phyloP scores from a whole-genome alignment of 306 rosid species.

The Dalbergia oliveri region DNA sequence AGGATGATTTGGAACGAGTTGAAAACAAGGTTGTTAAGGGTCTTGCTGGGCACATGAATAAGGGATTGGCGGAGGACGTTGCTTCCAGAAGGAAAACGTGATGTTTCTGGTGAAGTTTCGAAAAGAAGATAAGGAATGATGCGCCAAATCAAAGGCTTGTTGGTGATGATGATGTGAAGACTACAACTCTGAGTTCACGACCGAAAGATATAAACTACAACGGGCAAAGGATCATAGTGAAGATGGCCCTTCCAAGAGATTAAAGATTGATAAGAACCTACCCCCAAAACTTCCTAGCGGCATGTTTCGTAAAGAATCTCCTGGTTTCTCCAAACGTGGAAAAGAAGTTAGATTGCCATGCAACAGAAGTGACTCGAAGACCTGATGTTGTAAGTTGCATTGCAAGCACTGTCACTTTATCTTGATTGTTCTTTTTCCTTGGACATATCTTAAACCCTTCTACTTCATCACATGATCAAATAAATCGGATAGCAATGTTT shows the following conservation, averaged over 20 bases:
- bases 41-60: conserved; percentile 16
- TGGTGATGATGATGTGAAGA: conserved; percentile 37
- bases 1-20: conserved; percentile 46
- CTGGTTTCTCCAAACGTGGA: conserved; percentile 38
- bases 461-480: conserved; percentile 26
- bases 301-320: conserved; percentile 53
- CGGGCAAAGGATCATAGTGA: conserved; percentile 41
- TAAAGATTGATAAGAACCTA: conserved; percentile 46
- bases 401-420: conserved; percentile 45
- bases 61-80: conserved; percentile 50
- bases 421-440: conserved; percentile 46
- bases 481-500: not conserved
- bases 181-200: conserved; percentile 33
- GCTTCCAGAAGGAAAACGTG: conserved; percentile 57
- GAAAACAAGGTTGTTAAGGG: conserved; percentile 39
- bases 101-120: conserved; percentile 45
- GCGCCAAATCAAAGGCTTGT: conserved; percentile 38
- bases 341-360: conserved; percentile 44
- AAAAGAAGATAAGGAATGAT: conserved; percentile 32
- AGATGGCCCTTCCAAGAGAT: conserved; percentile 59
- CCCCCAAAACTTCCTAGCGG: conserved; percentile 39
- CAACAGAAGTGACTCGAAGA: conserved; percentile 59
- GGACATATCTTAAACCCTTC: conserved; percentile 29
- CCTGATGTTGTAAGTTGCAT: conserved; percentile 69
- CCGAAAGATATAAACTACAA: conserved; percentile 42